phyloP scores from a whole-genome alignment of 306 rosid species.

The Dryas drummondii region DNA sequence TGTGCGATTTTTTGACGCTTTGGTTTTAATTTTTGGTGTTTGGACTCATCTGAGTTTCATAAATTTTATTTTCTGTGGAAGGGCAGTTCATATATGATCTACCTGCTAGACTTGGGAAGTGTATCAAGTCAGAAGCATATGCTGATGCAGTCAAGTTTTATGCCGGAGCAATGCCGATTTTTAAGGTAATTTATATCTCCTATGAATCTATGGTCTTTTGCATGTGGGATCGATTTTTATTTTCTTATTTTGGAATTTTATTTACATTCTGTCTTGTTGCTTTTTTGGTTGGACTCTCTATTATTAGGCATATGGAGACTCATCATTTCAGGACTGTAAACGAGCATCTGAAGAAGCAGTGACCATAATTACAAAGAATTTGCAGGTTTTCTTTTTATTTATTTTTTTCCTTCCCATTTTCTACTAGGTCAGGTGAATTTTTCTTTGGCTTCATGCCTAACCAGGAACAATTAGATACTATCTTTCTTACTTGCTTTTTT shows the following conservation, averaged over 20 bases:
- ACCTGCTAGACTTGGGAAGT: conserved; percentile 86
- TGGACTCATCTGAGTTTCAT: conserved; percentile 21
- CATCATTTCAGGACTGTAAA: conserved; percentile 89
- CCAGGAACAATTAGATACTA: not conserved
- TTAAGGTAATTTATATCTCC: conserved; percentile 54
- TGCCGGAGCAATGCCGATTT: conserved; percentile 90
- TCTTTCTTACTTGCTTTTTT: not conserved
- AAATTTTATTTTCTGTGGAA: conserved; percentile 33
- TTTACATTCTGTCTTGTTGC: not conserved
- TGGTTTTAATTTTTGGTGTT: not conserved
- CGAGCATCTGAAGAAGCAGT: conserved; percentile 90
- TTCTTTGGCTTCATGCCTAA: conserved; percentile 12
- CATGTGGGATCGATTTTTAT: conserved; percentile 17
- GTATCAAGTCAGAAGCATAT: conserved; percentile 83
- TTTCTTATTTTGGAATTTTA: not conserved
- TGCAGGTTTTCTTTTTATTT: conserved; percentile 53
- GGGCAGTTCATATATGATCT: conserved; percentile 91
- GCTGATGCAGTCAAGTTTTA: conserved; percentile 90
- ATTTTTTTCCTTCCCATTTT: conserved; percentile 19
- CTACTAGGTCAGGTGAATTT: conserved; percentile 2
- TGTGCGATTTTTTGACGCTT: not conserved
- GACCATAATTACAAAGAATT: conserved; percentile 59
- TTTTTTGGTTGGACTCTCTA: not conserved
- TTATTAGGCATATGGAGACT: conserved; percentile 78
- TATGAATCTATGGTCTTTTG: conserved; percentile 7